Evolutionary conservation across 441 rosid genomes (phyloP).

Genomic region (Adansonia gregorii): DNA sequence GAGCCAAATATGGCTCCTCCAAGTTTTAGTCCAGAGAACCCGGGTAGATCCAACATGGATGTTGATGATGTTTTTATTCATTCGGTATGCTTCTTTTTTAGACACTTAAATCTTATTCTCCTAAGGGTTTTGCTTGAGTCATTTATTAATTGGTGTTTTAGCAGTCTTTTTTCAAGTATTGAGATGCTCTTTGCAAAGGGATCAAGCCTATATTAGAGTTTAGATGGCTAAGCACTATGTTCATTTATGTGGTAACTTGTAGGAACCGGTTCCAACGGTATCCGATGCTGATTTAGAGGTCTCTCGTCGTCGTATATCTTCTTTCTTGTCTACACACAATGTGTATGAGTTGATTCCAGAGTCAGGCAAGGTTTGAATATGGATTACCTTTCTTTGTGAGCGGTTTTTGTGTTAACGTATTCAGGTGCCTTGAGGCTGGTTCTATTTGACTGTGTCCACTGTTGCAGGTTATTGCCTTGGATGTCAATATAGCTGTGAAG

Average conservation of each 20-base stretch:
- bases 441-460: slow-evolving; percentile 18
- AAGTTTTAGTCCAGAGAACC: slow-evolving; percentile 42
- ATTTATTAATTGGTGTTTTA: not conserved
- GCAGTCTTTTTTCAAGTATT: not conserved
- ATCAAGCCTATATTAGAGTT: not conserved
- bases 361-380: slow-evolving; percentile 73
- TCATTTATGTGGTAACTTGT: not conserved
- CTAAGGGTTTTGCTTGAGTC: not conserved
- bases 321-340: slow-evolving; percentile 58
- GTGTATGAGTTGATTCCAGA: slow-evolving; percentile 80
- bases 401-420: slow-evolving; percentile 24
- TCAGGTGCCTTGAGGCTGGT: slow-evolving; percentile 15
- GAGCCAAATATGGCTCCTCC: slow-evolving; percentile 51
- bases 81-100: slow-evolving; percentile 43
- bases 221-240: slow-evolving; percentile 6
- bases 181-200: not conserved
- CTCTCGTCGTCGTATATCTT: slow-evolving; percentile 62
- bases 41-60: slow-evolving; percentile 66
- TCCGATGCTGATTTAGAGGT: slow-evolving; percentile 57
- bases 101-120: not conserved
- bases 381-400: slow-evolving; percentile 28
- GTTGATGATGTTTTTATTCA: slow-evolving; percentile 60
- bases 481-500: too few relatives aligned
- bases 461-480: slow-evolving; percentile 24
- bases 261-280: slow-evolving; percentile 47